A percentile compares a stretch with the other conserved stretches of the same genome.
Conservation (phyloP, 495 filamentous ascomycete species). For the Xylaria sp. region DNA sequence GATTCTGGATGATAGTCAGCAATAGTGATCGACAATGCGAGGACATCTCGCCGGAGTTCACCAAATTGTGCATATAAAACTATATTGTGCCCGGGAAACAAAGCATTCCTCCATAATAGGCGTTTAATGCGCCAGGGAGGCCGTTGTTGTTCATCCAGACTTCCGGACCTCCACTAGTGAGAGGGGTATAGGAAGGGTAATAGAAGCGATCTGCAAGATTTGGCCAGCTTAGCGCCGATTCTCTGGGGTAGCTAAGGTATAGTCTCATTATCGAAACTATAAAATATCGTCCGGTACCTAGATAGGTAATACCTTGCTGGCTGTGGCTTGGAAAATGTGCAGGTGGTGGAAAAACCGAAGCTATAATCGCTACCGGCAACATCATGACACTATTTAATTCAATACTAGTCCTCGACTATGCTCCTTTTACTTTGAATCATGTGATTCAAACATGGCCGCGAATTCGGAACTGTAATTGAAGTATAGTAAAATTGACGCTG, state of each 20-base stretch:
- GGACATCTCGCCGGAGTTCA: background rate
- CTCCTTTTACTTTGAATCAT: background rate
- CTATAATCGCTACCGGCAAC: background rate
- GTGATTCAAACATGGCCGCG: background rate
- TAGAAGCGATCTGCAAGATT: background rate
- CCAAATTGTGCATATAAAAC: slow-evolving; percentile 1
- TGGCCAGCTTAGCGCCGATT: background rate
- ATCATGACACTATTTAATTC: background rate
- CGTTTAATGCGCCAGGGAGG: background rate
- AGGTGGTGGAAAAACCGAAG: background rate
- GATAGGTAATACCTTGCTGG: background rate
- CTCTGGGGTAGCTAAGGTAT: background rate
- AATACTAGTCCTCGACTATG: background rate
- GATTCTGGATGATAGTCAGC: background rate
- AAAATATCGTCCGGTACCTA: background rate
- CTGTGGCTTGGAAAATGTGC: background rate
- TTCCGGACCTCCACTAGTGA: background rate
- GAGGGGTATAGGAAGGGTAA: background rate
- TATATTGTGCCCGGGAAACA: background rate
- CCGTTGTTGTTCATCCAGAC: background rate
- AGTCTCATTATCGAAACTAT: background rate
- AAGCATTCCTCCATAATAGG: background rate
- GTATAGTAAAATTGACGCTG: background rate
- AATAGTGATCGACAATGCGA: background rate
- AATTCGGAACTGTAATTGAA: background rate